Evolutionary conservation across 2,329 filamentous ascomycete species (phyloP).

Genomic region (Trichothecium roseum): DNA sequence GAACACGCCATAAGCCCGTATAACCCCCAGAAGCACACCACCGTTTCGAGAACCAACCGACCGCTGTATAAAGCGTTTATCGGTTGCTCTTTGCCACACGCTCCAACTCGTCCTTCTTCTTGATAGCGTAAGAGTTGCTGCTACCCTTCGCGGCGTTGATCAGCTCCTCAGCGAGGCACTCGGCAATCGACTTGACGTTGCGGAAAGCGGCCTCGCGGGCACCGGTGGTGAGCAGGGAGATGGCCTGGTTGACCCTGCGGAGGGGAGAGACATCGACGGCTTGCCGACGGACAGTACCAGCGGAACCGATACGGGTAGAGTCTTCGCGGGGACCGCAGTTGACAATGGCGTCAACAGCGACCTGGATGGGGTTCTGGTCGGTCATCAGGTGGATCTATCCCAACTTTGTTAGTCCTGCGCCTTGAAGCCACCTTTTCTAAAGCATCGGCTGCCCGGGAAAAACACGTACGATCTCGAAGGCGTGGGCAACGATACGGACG

Average conservation of each 20-base stretch:
- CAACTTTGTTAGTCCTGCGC: constrained; percentile 15
- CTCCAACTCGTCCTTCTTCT: constrained; percentile 99
- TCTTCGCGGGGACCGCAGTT: constrained; percentile 99
- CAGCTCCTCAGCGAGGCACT: constrained; percentile 99
- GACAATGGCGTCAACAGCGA: constrained; percentile 98
- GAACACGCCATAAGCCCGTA: constrained; percentile 29
- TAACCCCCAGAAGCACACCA: constrained; percentile 14
- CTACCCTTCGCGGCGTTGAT: constrained; percentile 99
- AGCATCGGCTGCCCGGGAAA: constrained; percentile 5
- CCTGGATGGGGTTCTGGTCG: constrained; percentile 99
- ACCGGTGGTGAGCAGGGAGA: constrained; percentile 96
- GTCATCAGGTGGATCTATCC: constrained; percentile 98
- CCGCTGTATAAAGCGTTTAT: constrained; percentile 51
- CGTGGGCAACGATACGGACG: constrained; percentile 96
- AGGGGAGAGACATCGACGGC: constrained; percentile 99
- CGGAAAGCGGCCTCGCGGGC: constrained; percentile 98
- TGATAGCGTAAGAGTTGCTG: constrained; percentile 99
- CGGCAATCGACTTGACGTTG: constrained; percentile 99
- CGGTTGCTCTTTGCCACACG: constrained; percentile 99
- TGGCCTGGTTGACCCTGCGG: constrained; percentile 99
- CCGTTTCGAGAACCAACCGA: background rate
- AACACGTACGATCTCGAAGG: constrained; percentile 96
- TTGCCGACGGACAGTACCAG: constrained; percentile 99
- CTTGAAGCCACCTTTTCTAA: background rate
- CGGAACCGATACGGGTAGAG: constrained; percentile 97